Evolutionary conservation across 2,329 filamentous ascomycete species (phyloP), one percentile per base, ranked within the genome.

Genomic region (Xylariaceae sp.): DNA sequence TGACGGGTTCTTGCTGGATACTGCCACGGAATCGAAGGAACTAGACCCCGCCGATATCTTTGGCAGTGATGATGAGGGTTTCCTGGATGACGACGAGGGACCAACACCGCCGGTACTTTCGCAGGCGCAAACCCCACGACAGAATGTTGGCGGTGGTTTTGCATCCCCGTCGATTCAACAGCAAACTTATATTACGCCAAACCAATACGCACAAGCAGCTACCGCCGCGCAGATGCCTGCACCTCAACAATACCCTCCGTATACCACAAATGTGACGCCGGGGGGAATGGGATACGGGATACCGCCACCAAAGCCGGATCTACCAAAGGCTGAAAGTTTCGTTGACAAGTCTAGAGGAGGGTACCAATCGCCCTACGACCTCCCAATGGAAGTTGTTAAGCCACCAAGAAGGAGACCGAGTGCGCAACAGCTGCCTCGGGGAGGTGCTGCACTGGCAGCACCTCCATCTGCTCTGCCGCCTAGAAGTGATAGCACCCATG

Each of bases 301-400:
- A 21, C 68, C 71, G 37, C 69, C 71, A 43, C 62, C 66, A 0
- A 70, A 68, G 12, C 76, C 77, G n/a, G 74, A 79, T 57, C 63
- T 80, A 54, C 71, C 71, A 29, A 84, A 84, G 71, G 77, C 83
- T 1, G 84, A 95, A 68, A 97, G 92, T 71, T 99, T 96, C 70
- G 89, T 82, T 5, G 87, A 92, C 70, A 95, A 95, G 70, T 76
- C 89, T 2, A 97, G 95, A 71, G 89, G 89, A 52, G 92, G 92
- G 7, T 99, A 99, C 68, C 81, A 87, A 46, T 97, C 92, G 18
- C 94, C 94, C 0, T 99, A 96, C 65, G 95, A 99, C 72, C 77
- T 99, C 18, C 94, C 94, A 3, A 89, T 94, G 72, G 92, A 96
- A 51, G 80, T 99, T 29, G 81, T 87, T 26, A 87, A 87, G 62